These are phyloP conservation scores for Sclerotinia minor DNA, from an alignment of 2,329 filamentous ascomycete genomes.

Conservation along the genomic window DNA sequence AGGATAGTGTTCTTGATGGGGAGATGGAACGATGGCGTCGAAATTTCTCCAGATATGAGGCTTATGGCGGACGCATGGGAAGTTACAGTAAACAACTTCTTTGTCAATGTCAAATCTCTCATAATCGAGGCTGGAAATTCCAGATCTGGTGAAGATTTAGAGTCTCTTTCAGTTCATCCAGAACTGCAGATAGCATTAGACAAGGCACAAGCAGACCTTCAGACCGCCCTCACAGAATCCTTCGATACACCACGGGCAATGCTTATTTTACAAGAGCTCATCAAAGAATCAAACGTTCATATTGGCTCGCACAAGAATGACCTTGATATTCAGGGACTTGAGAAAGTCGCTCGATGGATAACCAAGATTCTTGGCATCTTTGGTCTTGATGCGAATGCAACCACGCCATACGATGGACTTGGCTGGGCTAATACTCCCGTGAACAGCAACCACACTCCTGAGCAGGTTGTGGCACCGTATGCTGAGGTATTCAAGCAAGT, in stretches of 20 bases:
- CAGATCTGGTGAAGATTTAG: constrained; percentile 31
- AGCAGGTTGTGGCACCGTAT: constrained; percentile 51
- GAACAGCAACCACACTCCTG: constrained; percentile 41
- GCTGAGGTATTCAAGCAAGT: constrained; percentile 49
- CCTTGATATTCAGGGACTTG: constrained; percentile 50
- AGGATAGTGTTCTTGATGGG: constrained; percentile 86
- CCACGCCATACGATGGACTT: constrained; percentile 55
- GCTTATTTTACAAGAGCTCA: constrained; percentile 73
- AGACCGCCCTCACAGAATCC: constrained; percentile 71
- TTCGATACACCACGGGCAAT: constrained; percentile 84
- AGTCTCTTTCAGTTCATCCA: constrained; percentile 16
- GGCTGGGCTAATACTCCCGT: constrained; percentile 53
- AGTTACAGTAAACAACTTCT: constrained; percentile 49
- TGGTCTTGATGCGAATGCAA: constrained; percentile 69
- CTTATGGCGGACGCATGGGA: constrained; percentile 78
- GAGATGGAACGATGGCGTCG: constrained; percentile 86
- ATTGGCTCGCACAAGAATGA: constrained; percentile 49
- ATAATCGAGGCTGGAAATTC: constrained; percentile 16
- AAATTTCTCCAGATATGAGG: constrained; percentile 82
- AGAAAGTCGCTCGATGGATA: constrained; percentile 70
- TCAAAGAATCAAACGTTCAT: constrained; percentile 72
- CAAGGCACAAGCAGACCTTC: constrained; percentile 56
- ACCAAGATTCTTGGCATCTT: constrained; percentile 83
- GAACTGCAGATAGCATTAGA: constrained; percentile 38
- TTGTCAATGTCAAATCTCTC: constrained; percentile 48